Base-by-base conservation (phyloP, 176 grass and related monocot species). In the Oryza meyeriana region DNA sequence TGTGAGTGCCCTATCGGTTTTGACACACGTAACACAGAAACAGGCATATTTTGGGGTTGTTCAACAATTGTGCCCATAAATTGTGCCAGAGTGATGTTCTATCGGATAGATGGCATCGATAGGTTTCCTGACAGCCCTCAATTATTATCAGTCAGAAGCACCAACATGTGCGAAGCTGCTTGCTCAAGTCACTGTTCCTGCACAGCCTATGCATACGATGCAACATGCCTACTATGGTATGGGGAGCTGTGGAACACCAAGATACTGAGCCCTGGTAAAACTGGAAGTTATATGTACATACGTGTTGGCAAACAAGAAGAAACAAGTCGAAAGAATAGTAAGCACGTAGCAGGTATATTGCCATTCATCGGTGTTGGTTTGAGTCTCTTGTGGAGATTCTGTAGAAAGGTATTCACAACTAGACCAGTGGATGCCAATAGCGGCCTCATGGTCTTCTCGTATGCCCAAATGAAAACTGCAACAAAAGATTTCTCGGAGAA, bases 401-500 rank as follows among this genome's bases (percentile, higher is more conserved):
- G 9, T 31, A 61, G 6, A 20, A 88, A 26, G 20, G 12, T 71
- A 24, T 17, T 18, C 0, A 6, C 0, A 4, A 25, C 31, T 1
- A 81, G 34, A 52, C 13, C 10, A 6, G 0, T 41, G 1, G 1
- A 39, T 74, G 14, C 10, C 9, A 0, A 8, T 32, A 27, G 72
- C 11, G 31, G 16, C 2, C 35, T 82, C 4, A 13, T 42, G 22
- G 32, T 75, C 1, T 89, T 83, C 45, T 89, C 83, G 0, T 76
- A 71, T 44, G 34, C 2, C 0, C n/a, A 75, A 34, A 61, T 90
- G 42, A 84, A 83, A 48, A 73, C 30, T 1, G 26, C 59, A 17
- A 87, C 61, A 17, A 76, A 45, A 69, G 55, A 36, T 2, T 87
- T 90, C 47, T 90, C 80, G 13, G 26, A 79, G 10, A 87, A 76